Evolutionary conservation across 2,329 filamentous ascomycete genomes (phyloP), one percentile per base, ranked within the genome.

Genomic region (Arthrobotrys conoides): DNA sequence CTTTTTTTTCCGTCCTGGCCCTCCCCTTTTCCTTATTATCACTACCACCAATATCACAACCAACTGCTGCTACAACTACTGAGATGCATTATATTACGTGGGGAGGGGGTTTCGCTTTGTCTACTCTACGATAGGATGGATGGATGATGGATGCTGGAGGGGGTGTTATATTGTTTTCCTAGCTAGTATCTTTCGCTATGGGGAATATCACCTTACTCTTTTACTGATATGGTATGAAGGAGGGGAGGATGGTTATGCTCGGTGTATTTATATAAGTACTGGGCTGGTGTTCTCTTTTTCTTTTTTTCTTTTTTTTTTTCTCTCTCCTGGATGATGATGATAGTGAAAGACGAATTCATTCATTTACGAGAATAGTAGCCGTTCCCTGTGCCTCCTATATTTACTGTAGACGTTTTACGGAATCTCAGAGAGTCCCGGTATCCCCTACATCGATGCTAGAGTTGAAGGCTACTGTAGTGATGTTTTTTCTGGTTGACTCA

Each of bases 261-360:
- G 22, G 65, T 57, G 44, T 33, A 20, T 27, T 27, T 20, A 18
- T 18, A 16, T 20, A 46, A 46, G 3, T 48, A 22, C 55, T 51
- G 33, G 63, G 49, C 61, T 44, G 70, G 61, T 67, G 70, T 67
- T 67, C 48, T 46, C 30, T 51, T 57, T 48, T 64, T 48, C 44
- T 71, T 59, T 61, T 51, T 61, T 66, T 66, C 66, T 59, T 36
- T 41, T 57, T 48, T 64, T 65, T 55, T 71, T 59, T 66, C 38
- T 59, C 65, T 72, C 66, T 38, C 16, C n/a, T 51, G 24, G 63
- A 41, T 61, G 61, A 72, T 72, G 55, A 51, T 57, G 18, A n/a
- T 30, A 30, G 27, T 72, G 65, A 73, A 67, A 73, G 70, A 73
- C 49, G 30, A 49, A 73, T 67, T 61, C 70, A 67, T 73, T 61